Evolutionary conservation across 441 rosid species (phyloP).

Genomic region (Croton setiger): DNA sequence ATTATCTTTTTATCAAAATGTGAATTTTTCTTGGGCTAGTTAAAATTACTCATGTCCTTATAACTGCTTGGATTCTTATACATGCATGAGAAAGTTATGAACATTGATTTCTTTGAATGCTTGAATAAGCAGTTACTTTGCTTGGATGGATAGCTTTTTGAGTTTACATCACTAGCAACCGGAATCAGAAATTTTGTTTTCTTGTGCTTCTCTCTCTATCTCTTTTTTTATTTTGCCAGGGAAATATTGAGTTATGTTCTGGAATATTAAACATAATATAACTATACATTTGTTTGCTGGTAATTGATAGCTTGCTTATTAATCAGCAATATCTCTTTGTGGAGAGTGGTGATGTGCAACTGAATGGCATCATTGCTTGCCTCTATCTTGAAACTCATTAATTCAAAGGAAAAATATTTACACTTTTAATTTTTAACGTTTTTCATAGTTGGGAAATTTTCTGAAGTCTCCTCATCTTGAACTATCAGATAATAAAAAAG

Average conservation of each 20-base stretch:
- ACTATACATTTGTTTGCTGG: no score
- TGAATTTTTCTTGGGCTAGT: background rate
- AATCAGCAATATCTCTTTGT: background rate
- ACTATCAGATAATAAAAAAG: background rate
- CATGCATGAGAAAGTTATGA: constrained; percentile 6
- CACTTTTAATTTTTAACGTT: background rate
- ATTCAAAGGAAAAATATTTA: background rate
- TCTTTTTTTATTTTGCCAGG: no score
- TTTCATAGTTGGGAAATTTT: background rate
- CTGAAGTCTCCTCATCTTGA: background rate
- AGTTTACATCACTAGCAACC: constrained; percentile 1
- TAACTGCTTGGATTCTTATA: background rate
- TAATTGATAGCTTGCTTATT: no score
- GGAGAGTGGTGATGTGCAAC: background rate
- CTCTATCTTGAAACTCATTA: background rate
- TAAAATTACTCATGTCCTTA: background rate
- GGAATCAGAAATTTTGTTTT: background rate
- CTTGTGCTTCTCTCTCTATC: background rate
- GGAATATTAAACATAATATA: background rate
- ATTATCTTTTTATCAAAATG: constrained; percentile 7
- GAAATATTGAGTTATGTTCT: background rate
- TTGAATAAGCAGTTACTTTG: background rate
- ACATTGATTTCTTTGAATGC: background rate
- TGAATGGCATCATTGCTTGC: background rate
- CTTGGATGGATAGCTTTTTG: background rate